Conservation (phyloP, 805 yeast species). For the Metschnikowia rubicola region DNA sequence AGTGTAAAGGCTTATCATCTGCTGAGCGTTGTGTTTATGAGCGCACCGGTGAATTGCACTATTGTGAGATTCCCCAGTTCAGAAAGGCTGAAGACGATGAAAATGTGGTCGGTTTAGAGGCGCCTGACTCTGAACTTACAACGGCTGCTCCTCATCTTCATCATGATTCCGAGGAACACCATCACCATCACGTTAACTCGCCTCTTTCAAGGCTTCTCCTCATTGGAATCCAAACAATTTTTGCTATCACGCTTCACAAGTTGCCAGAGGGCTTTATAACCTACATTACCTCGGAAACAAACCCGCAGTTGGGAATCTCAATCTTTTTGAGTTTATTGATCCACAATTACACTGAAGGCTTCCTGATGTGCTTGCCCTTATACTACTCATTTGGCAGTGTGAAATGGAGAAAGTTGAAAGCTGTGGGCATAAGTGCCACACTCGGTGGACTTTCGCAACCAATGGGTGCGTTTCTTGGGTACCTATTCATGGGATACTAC, state of each 20-base stretch:
- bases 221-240: conserved; percentile 85
- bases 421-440: conserved; percentile 60
- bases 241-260: conserved; percentile 86
- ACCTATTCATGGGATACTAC: conserved; percentile 36
- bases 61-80: conserved; percentile 39
- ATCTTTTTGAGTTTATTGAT: conserved; percentile 81
- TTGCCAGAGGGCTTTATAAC: conserved; percentile 94
- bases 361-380: conserved; percentile 87
- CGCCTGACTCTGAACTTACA: neutral
- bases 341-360: conserved; percentile 93
- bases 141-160: conserved; percentile 5
- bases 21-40: conserved; percentile 34
- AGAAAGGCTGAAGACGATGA: conserved; percentile 10
- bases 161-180: conserved; percentile 37
- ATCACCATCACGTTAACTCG: conserved; percentile 77
- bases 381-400: conserved; percentile 62
- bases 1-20: conserved; percentile 47
- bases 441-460: conserved; percentile 89
- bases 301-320: conserved; percentile 61
- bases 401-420: conserved; percentile 44
- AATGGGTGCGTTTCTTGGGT: conserved; percentile 77
- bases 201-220: conserved; percentile 76
- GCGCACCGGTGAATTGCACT: conserved; percentile 27
- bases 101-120: neutral
- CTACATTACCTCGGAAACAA: conserved; percentile 71